Conservation (phyloP, 1,139 yeast genomes). For the Candida sp. region DNA sequence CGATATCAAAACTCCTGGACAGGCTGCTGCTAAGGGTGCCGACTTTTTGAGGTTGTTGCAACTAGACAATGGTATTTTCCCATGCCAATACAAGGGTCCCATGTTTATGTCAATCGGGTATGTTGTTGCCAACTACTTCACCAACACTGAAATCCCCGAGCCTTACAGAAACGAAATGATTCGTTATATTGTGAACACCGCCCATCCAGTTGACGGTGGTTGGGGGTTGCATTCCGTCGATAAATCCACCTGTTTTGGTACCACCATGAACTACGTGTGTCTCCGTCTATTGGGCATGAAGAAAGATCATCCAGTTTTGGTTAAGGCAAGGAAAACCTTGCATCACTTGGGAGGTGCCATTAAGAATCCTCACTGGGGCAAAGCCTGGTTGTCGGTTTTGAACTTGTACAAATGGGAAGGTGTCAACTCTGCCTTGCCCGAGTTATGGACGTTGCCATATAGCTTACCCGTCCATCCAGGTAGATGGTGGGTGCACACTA, state of each 20-base stretch:
- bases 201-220: conserved; percentile 99
- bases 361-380: conserved; percentile 97
- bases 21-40: conserved; percentile 79
- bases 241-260: conserved; percentile 95
- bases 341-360: conserved; percentile 86
- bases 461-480: conserved; percentile 88
- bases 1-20: conserved; percentile 47
- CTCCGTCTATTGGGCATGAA: conserved; percentile 79
- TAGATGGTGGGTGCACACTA: conserved; percentile 99
- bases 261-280: conserved; percentile 82
- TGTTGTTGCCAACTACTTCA: conserved; percentile 73
- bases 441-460: conserved; percentile 89
- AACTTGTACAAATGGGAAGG: conserved; percentile 95
- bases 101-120: conserved; percentile 97
- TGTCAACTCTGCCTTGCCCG: conserved; percentile 98
- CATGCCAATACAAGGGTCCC: conserved; percentile 96
- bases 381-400: conserved; percentile 83
- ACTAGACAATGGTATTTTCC: conserved; percentile 78
- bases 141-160: conserved; percentile 70
- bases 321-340: conserved; percentile 75
- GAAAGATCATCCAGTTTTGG: conserved; percentile 76
- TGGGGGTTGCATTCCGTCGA: conserved; percentile 97
- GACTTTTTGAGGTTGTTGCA: conserved; percentile 71
- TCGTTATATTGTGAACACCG: conserved; percentile 82
- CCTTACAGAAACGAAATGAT: conserved; percentile 71